Conservation (phyloP, 1,284 basidiomycete species). For the Rhodotorula glutinis region DNA sequence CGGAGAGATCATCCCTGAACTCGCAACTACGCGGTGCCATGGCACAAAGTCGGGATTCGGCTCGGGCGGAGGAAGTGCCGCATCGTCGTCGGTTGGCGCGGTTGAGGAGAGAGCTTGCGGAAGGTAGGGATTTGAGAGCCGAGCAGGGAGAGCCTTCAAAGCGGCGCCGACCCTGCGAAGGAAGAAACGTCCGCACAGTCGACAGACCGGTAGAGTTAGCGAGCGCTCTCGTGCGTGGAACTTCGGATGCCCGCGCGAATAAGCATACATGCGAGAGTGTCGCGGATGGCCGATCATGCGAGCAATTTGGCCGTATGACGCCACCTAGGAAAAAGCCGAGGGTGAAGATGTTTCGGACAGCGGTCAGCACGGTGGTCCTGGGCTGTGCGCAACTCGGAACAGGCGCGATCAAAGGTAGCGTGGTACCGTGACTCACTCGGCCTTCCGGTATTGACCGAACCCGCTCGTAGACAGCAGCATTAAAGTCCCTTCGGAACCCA, state of each 20-base stretch:
- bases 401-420: too few relatives aligned
- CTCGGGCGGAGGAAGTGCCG: conserved; percentile 5
- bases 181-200: too few relatives aligned
- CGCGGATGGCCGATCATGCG: conserved; percentile 35
- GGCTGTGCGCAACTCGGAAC: background rate
- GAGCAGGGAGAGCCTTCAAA: conserved; percentile 38
- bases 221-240: too few relatives aligned
- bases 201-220: too few relatives aligned
- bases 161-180: conserved; percentile 36
- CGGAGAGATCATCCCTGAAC: conserved; percentile 37
- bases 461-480: conserved; percentile 5
- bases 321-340: conserved; percentile 19
- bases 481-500: conserved; percentile 5
- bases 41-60: conserved; percentile 38
- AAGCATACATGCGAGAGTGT: conserved; percentile 34
- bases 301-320: conserved; percentile 39
- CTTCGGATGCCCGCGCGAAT: too few relatives aligned
- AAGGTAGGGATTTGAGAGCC: conserved; percentile 25
- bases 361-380: too few relatives aligned
- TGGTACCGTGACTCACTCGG: too few relatives aligned
- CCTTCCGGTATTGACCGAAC: conserved; percentile 26
- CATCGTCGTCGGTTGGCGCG: conserved; percentile 3
- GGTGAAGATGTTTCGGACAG: too few relatives aligned
- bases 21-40: conserved; percentile 39
- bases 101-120: background rate